phyloP scores from a whole-genome alignment of 2,329 filamentous ascomycete species.

The Stemphylium lycopersici region DNA sequence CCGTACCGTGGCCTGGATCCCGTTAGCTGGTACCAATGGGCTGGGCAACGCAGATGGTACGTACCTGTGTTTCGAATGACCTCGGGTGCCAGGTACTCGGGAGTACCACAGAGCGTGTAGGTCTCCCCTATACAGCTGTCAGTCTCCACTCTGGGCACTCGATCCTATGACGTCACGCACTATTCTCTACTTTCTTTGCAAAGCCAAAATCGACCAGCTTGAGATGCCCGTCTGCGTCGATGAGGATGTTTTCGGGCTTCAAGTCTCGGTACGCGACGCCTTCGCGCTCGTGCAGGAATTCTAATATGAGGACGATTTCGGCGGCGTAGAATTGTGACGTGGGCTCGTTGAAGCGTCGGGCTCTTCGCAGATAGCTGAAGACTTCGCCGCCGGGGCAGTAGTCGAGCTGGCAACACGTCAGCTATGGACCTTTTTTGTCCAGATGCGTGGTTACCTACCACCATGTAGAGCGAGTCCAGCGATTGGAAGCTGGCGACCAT shows the following conservation, averaged over 20 bases:
- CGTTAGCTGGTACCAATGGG: constrained; percentile 21
- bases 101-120: constrained; percentile 82
- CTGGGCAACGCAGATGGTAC: constrained; percentile 22
- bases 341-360: constrained; percentile 77
- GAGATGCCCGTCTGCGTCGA: constrained; percentile 78
- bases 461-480: constrained; percentile 78
- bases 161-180: constrained; percentile 41
- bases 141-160: constrained; percentile 2
- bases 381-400: constrained; percentile 85
- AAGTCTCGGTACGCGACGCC: constrained; percentile 82
- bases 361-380: constrained; percentile 80
- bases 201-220: constrained; percentile 87
- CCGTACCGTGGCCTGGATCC: constrained; percentile 63
- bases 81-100: constrained; percentile 83
- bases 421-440: not conserved
- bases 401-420: constrained; percentile 62
- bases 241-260: constrained; percentile 81
- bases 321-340: constrained; percentile 82
- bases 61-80: constrained; percentile 80
- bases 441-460: constrained; percentile 53
- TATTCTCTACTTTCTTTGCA: constrained; percentile 74
- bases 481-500: constrained; percentile 82
- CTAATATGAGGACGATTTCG: constrained; percentile 81
- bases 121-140: constrained; percentile 63
- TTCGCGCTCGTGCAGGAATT: constrained; percentile 79